Conservation (phyloP, 768 basidiomycete genomes). For the Trametes meyenii region DNA sequence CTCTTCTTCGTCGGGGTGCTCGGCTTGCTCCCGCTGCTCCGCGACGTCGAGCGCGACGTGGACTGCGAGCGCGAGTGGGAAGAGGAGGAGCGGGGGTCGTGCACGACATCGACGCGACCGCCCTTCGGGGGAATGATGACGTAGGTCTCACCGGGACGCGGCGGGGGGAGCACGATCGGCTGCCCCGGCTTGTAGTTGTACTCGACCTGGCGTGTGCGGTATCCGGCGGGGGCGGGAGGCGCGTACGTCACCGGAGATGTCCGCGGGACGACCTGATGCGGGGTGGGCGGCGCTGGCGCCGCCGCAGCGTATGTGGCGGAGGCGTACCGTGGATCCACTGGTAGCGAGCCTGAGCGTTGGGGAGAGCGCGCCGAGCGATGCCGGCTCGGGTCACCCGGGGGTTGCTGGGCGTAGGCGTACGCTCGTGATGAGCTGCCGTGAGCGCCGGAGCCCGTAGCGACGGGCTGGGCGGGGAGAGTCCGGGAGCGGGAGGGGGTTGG, state of each 20-base stretch:
- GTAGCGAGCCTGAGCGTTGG: constrained; percentile 17
- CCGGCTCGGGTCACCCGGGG: constrained; percentile 4
- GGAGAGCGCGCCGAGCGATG: constrained; percentile 17
- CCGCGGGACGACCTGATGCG: constrained; percentile 10
- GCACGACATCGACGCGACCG: constrained; percentile 26
- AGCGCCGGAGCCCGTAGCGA: background rate
- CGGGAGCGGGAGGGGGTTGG: constrained; percentile 23
- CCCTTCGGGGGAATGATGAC: constrained; percentile 33
- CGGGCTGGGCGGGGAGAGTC: constrained; percentile 13
- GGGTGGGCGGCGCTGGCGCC: constrained; percentile 5
- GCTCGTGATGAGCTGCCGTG: constrained; percentile 13
- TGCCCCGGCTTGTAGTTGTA: constrained; percentile 14
- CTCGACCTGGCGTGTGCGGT: constrained; percentile 18
- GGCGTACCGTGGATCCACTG: constrained; percentile 13
- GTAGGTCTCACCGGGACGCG: constrained; percentile 30
- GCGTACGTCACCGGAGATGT: constrained; percentile 16
- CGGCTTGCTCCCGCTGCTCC: constrained; percentile 11
- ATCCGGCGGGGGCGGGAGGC: constrained; percentile 11
- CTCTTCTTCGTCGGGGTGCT: constrained; percentile 23
- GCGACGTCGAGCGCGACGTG: constrained; percentile 12
- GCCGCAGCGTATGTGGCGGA: constrained; percentile 12
- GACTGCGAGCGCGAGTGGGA: constrained; percentile 12
- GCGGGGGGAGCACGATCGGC: constrained; percentile 28
- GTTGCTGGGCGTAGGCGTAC: constrained; percentile 13
- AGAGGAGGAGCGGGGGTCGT: constrained; percentile 5